phyloP scores from a whole-genome alignment of 805 yeast genomes.

The Hyphopichia homilentoma region DNA sequence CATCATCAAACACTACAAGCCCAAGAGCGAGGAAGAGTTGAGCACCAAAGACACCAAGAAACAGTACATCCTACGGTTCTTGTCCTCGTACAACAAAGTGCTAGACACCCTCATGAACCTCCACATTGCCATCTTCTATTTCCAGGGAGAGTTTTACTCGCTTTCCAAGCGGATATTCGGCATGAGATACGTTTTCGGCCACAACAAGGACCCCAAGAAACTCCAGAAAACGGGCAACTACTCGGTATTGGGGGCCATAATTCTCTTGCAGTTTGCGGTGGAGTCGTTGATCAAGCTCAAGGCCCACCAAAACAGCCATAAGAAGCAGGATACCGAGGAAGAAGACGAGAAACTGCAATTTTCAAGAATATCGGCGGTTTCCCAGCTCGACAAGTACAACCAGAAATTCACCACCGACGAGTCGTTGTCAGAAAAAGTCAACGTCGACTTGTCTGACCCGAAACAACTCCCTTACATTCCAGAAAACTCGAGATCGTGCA shows the following conservation, averaged over 20 bases:
- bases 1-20: conserved; percentile 18
- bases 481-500: conserved; percentile 67
- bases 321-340: conserved; percentile 7
- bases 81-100: conserved; percentile 42
- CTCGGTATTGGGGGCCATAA: conserved; percentile 66
- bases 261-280: conserved; percentile 50
- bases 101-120: conserved; percentile 57
- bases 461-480: conserved; percentile 63
- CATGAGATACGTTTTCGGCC: conserved; percentile 73
- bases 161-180: conserved; percentile 76
- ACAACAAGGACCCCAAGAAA: conserved; percentile 42
- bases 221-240: conserved; percentile 56
- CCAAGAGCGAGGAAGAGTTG: conserved; percentile 11
- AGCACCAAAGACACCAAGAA: conserved; percentile 3
- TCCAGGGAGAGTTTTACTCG: conserved; percentile 78
- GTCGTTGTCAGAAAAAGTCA: conserved; percentile 10
- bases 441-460: conserved; percentile 56
- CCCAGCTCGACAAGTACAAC: conserved; percentile 2
- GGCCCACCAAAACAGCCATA: conserved; percentile 16
- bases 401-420: not conserved
- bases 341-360: conserved; percentile 4
- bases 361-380: conserved; percentile 2
- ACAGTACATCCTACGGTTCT: conserved; percentile 14
- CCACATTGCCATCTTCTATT: conserved; percentile 79
- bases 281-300: conserved; percentile 37